Percentiles rank a stretch among this genome's conserved stretches.
These are phyloP conservation scores for Verticillium nubilum DNA, from an alignment of 2,329 filamentous ascomycete species.

Conservation along the genomic window DNA sequence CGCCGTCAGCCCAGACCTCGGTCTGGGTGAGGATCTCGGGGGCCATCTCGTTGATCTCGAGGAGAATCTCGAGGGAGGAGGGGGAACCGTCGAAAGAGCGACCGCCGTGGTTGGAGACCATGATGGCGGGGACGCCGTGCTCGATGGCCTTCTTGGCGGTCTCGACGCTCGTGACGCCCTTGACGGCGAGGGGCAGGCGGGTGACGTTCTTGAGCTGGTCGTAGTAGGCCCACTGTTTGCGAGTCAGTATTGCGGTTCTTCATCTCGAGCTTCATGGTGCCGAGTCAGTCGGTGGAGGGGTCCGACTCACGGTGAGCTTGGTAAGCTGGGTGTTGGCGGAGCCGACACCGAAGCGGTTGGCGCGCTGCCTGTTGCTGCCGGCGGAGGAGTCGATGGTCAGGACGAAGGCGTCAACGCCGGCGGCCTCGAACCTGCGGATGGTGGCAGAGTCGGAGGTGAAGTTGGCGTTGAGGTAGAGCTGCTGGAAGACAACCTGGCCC, in stretches of 20 bases:
- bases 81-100: conserved; percentile 34
- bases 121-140: conserved; percentile 26
- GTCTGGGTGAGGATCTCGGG: conserved; percentile 32
- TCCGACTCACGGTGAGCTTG: conserved; percentile 5
- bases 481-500: conserved; percentile 32
- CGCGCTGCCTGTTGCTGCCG: conserved; percentile 32
- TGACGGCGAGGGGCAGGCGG: conserved; percentile 31
- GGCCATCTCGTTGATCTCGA: conserved; percentile 30
- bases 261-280: not conserved
- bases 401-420: conserved; percentile 29
- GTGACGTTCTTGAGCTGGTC: conserved; percentile 27
- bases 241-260: not conserved
- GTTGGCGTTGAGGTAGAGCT: conserved; percentile 26
- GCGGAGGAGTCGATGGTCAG: conserved; percentile 34
- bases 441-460: conserved; percentile 24
- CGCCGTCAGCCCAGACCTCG: conserved; percentile 34
- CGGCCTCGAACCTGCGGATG: conserved; percentile 23
- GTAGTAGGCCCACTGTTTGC: conserved; percentile 28
- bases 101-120: conserved; percentile 37
- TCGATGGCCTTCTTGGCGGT: conserved; percentile 28
- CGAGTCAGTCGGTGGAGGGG: not conserved
- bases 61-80: conserved; percentile 29
- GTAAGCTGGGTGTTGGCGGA: conserved; percentile 20
- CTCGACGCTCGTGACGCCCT: conserved; percentile 30
- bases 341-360: conserved; percentile 29